phyloP scores from a whole-genome alignment of 306 rosid genomes.

The Prunus fruticosa region DNA sequence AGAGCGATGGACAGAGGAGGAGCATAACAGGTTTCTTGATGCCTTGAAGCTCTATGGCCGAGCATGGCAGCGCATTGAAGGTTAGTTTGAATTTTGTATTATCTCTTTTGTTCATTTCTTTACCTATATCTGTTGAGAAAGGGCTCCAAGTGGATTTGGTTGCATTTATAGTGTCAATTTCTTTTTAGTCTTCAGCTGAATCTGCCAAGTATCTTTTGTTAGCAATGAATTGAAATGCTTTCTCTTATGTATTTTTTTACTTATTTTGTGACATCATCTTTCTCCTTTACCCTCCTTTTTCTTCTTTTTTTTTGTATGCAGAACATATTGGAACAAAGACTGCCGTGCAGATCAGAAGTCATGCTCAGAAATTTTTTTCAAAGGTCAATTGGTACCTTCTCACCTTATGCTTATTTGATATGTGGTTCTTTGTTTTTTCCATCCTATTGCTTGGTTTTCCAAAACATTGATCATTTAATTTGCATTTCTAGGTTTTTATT shows the following conservation, averaged over 20 bases:
- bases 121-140: constrained; percentile 7
- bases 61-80: constrained; percentile 99
- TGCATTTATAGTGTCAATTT: background rate
- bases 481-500: constrained; percentile 4
- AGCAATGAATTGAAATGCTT: constrained; percentile 14
- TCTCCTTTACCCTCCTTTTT: background rate
- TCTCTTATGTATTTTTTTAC: constrained; percentile 26
- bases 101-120: constrained; percentile 18
- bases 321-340: constrained; percentile 99
- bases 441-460: constrained; percentile 13
- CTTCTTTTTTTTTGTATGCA: constrained; percentile 37
- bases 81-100: constrained; percentile 22
- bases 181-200: constrained; percentile 9
- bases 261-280: constrained; percentile 21
- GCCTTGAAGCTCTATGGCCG: constrained; percentile 94
- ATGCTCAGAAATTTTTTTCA: constrained; percentile 99
- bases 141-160: background rate
- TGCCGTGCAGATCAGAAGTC: constrained; percentile 99
- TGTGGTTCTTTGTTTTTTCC: background rate
- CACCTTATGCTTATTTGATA: constrained; percentile 22
- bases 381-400: constrained; percentile 75
- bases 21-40: constrained; percentile 87
- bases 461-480: constrained; percentile 2
- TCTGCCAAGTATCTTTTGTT: constrained; percentile 8
- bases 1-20: constrained; percentile 98